phyloP scores from a whole-genome alignment of 2,329 filamentous ascomycete species.

The Colletotrichum tropicale region DNA sequence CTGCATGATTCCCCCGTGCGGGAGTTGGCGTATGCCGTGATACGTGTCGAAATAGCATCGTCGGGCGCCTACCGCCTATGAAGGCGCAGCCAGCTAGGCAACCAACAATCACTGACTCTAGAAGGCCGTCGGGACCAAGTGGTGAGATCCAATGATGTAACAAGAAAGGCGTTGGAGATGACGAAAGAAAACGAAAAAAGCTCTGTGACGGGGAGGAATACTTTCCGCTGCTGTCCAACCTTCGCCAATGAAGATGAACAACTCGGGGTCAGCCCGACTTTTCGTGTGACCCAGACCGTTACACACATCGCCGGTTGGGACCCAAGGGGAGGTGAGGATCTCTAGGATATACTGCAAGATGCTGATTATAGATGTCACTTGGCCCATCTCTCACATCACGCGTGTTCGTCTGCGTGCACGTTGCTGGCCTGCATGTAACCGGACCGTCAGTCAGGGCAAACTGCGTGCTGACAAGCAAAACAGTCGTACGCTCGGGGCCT shows the following conservation, averaged over 20 bases:
- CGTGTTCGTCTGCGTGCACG: background rate
- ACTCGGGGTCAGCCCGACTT: background rate
- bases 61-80: background rate
- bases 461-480: background rate
- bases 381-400: background rate
- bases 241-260: background rate
- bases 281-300: background rate
- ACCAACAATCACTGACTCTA: background rate
- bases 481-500: constrained; percentile 9
- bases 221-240: background rate
- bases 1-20: background rate
- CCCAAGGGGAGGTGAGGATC: background rate
- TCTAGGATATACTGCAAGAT: constrained; percentile 6
- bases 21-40: background rate
- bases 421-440: background rate
- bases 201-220: background rate
- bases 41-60: background rate
- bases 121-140: background rate
- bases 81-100: background rate
- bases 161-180: background rate
- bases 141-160: background rate
- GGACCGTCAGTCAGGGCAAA: background rate
- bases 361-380: background rate
- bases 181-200: background rate
- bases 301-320: constrained; percentile 2